Evolutionary conservation across 768 basidiomycete species (phyloP).

Genomic region (Mrakia hoshinonis): DNA sequence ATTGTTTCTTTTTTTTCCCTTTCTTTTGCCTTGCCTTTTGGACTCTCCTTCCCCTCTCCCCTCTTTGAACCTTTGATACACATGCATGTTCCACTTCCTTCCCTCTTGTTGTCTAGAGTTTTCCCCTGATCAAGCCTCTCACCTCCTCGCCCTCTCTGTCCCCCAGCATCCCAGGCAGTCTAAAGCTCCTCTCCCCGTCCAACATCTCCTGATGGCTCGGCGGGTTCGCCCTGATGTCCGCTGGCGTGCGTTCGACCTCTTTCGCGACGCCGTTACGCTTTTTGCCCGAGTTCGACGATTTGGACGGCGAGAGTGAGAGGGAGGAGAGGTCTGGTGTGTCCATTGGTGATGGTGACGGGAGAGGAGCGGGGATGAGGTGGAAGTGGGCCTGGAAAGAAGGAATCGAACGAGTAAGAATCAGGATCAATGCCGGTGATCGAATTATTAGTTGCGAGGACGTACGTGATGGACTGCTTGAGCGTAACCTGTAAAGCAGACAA

Average conservation of each 20-base stretch:
- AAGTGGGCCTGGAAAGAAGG: background rate
- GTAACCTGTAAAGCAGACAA: background rate
- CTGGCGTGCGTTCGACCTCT: background rate
- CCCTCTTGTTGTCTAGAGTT: background rate
- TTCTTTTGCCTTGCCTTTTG: too few relatives aligned
- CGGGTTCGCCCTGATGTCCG: background rate
- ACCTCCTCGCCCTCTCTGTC: constrained; percentile 1
- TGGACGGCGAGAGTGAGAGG: too few relatives aligned
- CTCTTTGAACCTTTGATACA: too few relatives aligned
- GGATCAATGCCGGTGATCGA: background rate
- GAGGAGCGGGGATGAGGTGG: constrained; percentile 11
- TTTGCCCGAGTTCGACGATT: background rate
- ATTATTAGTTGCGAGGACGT: background rate
- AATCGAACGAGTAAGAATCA: background rate
- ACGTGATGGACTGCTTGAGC: constrained; percentile 3
- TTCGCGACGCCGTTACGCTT: background rate
- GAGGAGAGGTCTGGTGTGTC: too few relatives aligned
- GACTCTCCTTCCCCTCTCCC: too few relatives aligned
- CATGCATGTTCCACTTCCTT: background rate
- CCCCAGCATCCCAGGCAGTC: background rate
- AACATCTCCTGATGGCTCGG: background rate
- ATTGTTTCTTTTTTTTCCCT: too few relatives aligned
- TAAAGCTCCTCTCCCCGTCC: background rate
- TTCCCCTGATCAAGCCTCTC: background rate
- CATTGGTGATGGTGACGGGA: background rate